Percentiles rank a stretch among this genome's conserved stretches.
Conservation (phyloP, 2,329 filamentous ascomycete species). For the Cryphonectria nitschkei region DNA sequence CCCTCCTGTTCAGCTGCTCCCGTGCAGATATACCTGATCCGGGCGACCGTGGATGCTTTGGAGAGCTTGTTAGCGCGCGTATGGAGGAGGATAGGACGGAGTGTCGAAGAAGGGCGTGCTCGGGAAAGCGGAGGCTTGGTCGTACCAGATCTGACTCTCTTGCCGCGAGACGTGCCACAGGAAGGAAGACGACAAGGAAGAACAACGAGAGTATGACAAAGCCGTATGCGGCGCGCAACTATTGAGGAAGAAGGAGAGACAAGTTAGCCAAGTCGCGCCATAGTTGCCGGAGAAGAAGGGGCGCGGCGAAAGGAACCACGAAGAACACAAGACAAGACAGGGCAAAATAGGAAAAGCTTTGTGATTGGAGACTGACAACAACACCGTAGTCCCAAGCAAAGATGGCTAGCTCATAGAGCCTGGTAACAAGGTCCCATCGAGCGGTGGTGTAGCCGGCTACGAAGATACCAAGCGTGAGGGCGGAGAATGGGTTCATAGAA, state of each 20-base stretch:
- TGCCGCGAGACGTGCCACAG: constrained; percentile 79
- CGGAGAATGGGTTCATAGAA: constrained; percentile 97
- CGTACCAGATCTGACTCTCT: constrained; percentile 80
- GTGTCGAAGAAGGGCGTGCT: constrained; percentile 22
- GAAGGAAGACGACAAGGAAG: constrained; percentile 83
- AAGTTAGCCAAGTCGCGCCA: constrained; percentile 20
- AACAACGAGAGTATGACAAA: constrained; percentile 81
- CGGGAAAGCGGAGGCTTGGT: constrained; percentile 31
- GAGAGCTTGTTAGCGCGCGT: constrained; percentile 32
- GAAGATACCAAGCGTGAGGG: constrained; percentile 96
- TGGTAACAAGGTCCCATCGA: constrained; percentile 96
- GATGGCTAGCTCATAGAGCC: constrained; percentile 93
- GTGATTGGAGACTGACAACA: constrained; percentile 65
- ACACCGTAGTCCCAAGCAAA: constrained; percentile 99
- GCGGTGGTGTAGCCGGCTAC: constrained; percentile 99
- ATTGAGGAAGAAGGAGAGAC: constrained; percentile 13
- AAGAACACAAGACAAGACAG: neutral
- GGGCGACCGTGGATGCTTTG: constrained; percentile 78
- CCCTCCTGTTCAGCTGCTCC: constrained; percentile 90
- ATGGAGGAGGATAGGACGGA: constrained; percentile 17
- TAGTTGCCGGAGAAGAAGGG: neutral
- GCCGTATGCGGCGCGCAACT: constrained; percentile 85
- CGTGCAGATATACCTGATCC: constrained; percentile 86
- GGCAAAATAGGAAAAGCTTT: neutral
- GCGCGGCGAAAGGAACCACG: neutral